Base-by-base conservation (phyloP, 805 yeast genomes). In the Nakazawaea ambrosiae region DNA sequence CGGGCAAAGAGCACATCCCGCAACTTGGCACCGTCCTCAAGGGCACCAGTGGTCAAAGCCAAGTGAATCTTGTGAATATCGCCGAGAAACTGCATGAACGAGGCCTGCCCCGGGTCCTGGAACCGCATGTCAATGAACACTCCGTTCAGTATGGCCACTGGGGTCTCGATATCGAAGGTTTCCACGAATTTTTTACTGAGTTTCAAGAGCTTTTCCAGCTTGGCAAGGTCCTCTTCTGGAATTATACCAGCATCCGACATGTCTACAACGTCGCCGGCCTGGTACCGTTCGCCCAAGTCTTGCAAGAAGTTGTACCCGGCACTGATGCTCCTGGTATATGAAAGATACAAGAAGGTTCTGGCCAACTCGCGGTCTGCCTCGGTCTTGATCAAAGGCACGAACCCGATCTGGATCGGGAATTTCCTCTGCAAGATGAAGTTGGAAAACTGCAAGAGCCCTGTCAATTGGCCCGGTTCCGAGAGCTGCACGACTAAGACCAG, bases 401-500 rank as follows among this genome's bases (percentile, higher is more conserved):
- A 44, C 5, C 97, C 98, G 36, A 90, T 51, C 55, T 89, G 81
- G 45, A 88, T 82, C 0, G 96, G 85, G 14, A 83, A 66, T 1
- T 76, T 75, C 30, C 73, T 69, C 10, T 68, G 63, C n/a, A 77
- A 49, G 2, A 77, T 61, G 2, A 72, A 55, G 19, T 67, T 64
- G 2, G 80, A 49, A 24, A 77, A 61, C 7, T 79, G 63, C 15
- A 70, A 57, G 20, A 79, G 54, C 2, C 70, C 73, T 14, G 61
- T 53, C 15, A 80, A 48, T 41, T 83, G 81, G 2, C 62, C 58
- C 11, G 62, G 60, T 43, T 75, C 65, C 2, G 78, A 60, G 16
- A 87, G 61, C 45, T 80, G 78, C 10, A 89, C 51, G 0, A 73
- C 84, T 49, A 90, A 78, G 0, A 90, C 71, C 17, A 81, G 41